These are phyloP conservation scores for Ramichloridium luteum DNA, from an alignment of 2,329 filamentous ascomycete genomes.

Conservation along the genomic window DNA sequence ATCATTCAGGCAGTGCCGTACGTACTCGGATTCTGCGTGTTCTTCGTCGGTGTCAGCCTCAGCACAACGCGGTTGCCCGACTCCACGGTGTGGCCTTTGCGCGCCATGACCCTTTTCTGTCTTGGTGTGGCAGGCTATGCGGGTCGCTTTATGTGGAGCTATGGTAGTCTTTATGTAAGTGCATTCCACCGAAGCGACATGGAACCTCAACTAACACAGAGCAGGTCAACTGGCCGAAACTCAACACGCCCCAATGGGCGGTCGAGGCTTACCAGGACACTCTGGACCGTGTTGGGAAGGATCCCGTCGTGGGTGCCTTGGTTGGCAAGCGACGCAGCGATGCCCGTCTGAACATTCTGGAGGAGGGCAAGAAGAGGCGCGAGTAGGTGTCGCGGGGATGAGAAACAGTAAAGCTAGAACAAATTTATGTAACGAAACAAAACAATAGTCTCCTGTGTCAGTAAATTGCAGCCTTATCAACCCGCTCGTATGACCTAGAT, in stretches of 20 bases:
- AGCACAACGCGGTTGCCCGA: slow-evolving; percentile 62
- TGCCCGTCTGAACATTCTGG: slow-evolving; percentile 67
- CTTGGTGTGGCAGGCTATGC: slow-evolving; percentile 57
- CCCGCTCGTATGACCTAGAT: too few relatives aligned
- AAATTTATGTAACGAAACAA: too few relatives aligned
- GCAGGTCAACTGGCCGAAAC: slow-evolving; percentile 97
- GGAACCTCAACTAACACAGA: too few relatives aligned
- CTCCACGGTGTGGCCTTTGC: slow-evolving; percentile 65
- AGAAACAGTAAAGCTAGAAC: too few relatives aligned
- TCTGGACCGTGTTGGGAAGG: slow-evolving; percentile 67
- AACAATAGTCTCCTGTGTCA: too few relatives aligned
- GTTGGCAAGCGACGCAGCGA: slow-evolving; percentile 63
- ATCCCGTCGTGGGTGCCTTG: slow-evolving; percentile 66
- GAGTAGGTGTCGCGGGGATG: slow-evolving; percentile 56
- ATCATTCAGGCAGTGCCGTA: slow-evolving; percentile 92
- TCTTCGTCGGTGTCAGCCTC: slow-evolving; percentile 64
- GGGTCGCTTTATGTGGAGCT: slow-evolving; percentile 62
- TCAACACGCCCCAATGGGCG: slow-evolving; percentile 78
- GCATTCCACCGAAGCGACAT: too few relatives aligned
- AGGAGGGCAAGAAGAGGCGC: slow-evolving; percentile 97
- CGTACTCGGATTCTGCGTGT: slow-evolving; percentile 70
- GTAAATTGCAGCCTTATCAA: too few relatives aligned
- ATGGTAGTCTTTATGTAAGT: slow-evolving; percentile 92
- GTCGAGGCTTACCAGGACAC: slow-evolving; percentile 82
- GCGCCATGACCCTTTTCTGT: slow-evolving; percentile 73